Percentiles rank a stretch among this genome's conserved stretches.
phyloP scores from a whole-genome alignment of 2,329 filamentous ascomycete genomes.

The Hymenoscyphus fructigenus region DNA sequence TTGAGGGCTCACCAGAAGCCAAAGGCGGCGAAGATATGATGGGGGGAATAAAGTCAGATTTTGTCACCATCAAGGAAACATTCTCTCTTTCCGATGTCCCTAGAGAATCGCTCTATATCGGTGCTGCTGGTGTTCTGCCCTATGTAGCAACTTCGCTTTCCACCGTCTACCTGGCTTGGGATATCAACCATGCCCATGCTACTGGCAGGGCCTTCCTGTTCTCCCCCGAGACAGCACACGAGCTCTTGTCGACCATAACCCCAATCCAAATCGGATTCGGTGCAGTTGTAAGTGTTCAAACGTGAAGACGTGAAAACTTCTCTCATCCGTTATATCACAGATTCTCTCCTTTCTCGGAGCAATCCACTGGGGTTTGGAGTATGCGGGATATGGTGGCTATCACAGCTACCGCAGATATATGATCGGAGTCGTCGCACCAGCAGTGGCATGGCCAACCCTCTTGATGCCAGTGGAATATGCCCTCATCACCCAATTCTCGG shows the following conservation, averaged over 20 bases:
- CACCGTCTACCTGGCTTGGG: conserved; percentile 79
- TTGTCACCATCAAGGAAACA: conserved; percentile 68
- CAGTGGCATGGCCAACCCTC: conserved; percentile 86
- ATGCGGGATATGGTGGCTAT: conserved; percentile 63
- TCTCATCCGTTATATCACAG: conserved; percentile 39
- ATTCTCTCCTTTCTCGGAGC: conserved; percentile 94
- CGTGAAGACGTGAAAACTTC: neutral
- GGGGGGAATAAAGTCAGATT: conserved; percentile 51
- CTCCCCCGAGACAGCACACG: conserved; percentile 65
- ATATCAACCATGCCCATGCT: conserved; percentile 68
- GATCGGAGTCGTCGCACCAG: conserved; percentile 76
- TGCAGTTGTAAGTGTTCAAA: conserved; percentile 62
- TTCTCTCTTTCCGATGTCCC: conserved; percentile 66
- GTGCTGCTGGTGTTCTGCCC: conserved; percentile 76
- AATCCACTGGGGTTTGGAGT: conserved; percentile 91
- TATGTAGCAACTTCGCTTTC: conserved; percentile 82
- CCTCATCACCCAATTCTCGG: conserved; percentile 79
- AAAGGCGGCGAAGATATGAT: conserved; percentile 50
- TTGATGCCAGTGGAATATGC: conserved; percentile 82
- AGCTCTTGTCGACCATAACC: conserved; percentile 73
- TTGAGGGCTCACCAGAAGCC: conserved; percentile 39
- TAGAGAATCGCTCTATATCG: conserved; percentile 64
- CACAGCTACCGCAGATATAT: conserved; percentile 79
- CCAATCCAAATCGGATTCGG: conserved; percentile 90
- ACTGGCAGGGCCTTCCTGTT: conserved; percentile 61